Evolutionary conservation across 225 moss, liverwort and hornwort species (phyloP), one percentile per base, ranked within the genome.

Genomic region (Bryum argenteum): DNA sequence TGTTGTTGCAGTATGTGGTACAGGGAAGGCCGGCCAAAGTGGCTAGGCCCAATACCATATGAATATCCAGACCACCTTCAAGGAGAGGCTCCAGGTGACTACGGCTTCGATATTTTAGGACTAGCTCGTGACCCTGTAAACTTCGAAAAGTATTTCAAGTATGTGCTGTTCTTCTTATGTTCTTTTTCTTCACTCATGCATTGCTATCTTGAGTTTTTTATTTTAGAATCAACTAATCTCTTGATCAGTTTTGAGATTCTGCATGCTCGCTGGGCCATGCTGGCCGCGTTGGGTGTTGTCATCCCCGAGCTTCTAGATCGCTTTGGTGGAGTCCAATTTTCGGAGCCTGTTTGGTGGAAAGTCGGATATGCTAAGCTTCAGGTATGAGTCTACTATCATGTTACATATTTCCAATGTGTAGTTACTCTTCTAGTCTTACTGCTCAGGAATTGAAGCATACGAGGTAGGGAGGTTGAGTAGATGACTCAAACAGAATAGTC

Each of bases 221-320:
- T 47, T 8, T 13, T 47, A 20, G 19, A 28, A 47, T 66, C 8
- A 60, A 10, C 38, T 33, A 44, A 11, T 15, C 21, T 20, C 6
- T 24, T 73, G 37, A 56, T 70, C 69, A 94, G 93, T 80, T 93
- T 79, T 63, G 97, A 97, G 76, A 86, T 93, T n/a, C 76, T 97
- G 53, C 97, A 97, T 79, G 90, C 83, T 38, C 94, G 97, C 10
- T 97, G 97, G 97, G 97, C 97, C 44, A 97, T 97, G 97, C 69
- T 97, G 73, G 97, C 94, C 53, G 94, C 97, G 40, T 67, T 97
- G 75, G 97, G 97, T 61, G 94, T 89, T 43, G 89, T 92, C 39
- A 73, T 94, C 20, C 94, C 97, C 37, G 97, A 94, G 77, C 77
- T 97, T 70, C 83, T 97, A 14, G 81, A 78, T 72, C 82, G 79